Base-by-base conservation (phyloP, 2,329 filamentous ascomycete genomes). In the Ceratocystis alfenasii region DNA sequence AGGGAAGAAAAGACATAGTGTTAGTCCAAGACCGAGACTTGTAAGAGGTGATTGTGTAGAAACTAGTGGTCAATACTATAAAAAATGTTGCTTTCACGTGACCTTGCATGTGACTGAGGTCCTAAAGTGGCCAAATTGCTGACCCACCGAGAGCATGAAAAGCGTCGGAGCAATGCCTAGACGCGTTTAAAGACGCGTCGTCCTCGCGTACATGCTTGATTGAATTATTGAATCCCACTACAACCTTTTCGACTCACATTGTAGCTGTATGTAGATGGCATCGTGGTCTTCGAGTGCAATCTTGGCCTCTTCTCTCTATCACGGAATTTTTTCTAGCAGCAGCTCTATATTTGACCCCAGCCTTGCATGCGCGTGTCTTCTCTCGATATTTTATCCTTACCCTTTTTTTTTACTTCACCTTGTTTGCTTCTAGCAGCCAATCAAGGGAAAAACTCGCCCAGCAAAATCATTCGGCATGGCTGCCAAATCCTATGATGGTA, bases 401-500 rank as follows among this genome's bases (percentile, higher is more conserved):
- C 28, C 36, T 63, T 20, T 55, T 15, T 20, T 20, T 15, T 12
- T 20, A 6, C 53, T 50, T 53, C 6, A n/a, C 62, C 62, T n/a
- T n/a, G 20, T 30, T n/a, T 30, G 15, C 53, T 57, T 30, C 53
- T 3, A n/a, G 22, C 5, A n/a, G 6, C 22, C 4, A 30, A 57
- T 33, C 53, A 33, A 28, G 25, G 25, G 25, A 57, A 41, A 28
- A 8, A 8, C 53, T 57, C 53, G 22, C n/a, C 53, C 53, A 30
- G 53, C 22, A 57, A 57, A 33, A 4, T 7, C 53, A 33, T 12
- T 33, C 12, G 28, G 53, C 22, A 57, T 57, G 53, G 53, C 53
- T 2, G 53, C 53, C 53, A 57, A 57, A 33, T 3, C 53, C 15
- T 33, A 57, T 41, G 64, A 66, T 55, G 67, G 82, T 72, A 81